phyloP scores from a whole-genome alignment of 306 rosid species.

The Vicia sativa region DNA sequence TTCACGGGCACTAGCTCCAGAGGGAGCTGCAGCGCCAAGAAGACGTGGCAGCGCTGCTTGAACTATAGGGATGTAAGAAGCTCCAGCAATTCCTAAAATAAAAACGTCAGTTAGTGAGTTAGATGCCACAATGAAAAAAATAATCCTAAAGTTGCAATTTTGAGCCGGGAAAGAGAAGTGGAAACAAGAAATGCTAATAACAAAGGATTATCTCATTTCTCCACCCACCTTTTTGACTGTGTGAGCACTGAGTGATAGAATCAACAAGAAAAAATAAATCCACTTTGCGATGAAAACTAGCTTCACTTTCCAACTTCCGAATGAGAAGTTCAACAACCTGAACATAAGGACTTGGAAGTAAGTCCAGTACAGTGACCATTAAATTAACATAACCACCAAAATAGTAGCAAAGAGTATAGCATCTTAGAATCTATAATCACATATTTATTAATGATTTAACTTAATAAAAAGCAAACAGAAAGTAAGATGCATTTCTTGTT shows the following conservation, averaged over 20 bases:
- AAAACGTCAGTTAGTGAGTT: slow-evolving; percentile 20
- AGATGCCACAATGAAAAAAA: slow-evolving; percentile 30
- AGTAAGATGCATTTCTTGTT: slow-evolving; percentile 11
- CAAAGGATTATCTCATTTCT: slow-evolving; percentile 6
- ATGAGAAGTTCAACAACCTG: slow-evolving; percentile 99
- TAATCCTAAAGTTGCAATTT: slow-evolving; percentile 22
- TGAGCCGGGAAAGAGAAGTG: slow-evolving; percentile 1
- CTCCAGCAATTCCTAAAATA: slow-evolving; percentile 93
- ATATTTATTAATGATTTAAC: slow-evolving; percentile 22
- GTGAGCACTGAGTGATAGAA: slow-evolving; percentile 96
- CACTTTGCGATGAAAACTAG: slow-evolving; percentile 88
- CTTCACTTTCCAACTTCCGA: slow-evolving; percentile 86
- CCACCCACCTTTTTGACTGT: slow-evolving; percentile 77
- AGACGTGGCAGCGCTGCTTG: slow-evolving; percentile 98
- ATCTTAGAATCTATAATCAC: slow-evolving; percentile 9
- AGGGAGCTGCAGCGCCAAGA: slow-evolving; percentile 96
- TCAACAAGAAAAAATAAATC: slow-evolving; percentile 98
- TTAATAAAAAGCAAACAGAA: slow-evolving; percentile 21
- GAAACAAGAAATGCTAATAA: slow-evolving; percentile 21
- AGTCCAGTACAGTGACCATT: slow-evolving; percentile 31
- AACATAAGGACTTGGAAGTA: slow-evolving; percentile 40
- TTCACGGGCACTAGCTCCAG: slow-evolving; percentile 90
- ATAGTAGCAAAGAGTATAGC: slow-evolving; percentile 12
- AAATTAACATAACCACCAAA: slow-evolving; percentile 16
- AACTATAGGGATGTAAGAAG: slow-evolving; percentile 89